Percentiles rank a stretch among this genome's conserved stretches.
phyloP scores from a whole-genome alignment of 202 grass and related monocot genomes.

The Setaria viridis region DNA sequence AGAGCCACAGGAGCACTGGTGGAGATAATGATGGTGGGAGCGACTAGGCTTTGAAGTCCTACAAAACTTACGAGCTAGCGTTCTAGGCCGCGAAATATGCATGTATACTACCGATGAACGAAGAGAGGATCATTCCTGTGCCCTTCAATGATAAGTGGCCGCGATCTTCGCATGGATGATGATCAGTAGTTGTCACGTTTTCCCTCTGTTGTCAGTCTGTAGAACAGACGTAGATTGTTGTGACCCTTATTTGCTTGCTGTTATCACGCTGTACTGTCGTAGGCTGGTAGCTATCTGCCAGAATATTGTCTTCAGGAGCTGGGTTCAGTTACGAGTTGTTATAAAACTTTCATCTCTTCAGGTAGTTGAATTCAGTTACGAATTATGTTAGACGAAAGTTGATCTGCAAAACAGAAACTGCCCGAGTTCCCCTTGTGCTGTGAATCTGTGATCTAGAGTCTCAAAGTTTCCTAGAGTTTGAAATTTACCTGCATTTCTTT shows the following conservation, averaged over 20 bases:
- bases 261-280: slow-evolving; percentile 5
- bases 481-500: too few species aligned
- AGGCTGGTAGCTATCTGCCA: slow-evolving; percentile 32
- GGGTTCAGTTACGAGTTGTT: background rate
- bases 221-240: slow-evolving; percentile 40
- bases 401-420: too few species aligned
- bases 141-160: slow-evolving; percentile 59
- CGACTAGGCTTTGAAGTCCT: slow-evolving; percentile 38
- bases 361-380: background rate
- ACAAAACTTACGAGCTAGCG: slow-evolving; percentile 11
- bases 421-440: too few species aligned
- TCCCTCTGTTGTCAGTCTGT: slow-evolving; percentile 39
- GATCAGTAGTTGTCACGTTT: slow-evolving; percentile 40
- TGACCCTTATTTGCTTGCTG: slow-evolving; percentile 11
- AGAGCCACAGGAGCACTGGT: slow-evolving; percentile 73
- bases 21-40: slow-evolving; percentile 55
- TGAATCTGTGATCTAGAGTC: too few species aligned
- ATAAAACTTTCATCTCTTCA: background rate
- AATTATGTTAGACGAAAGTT: slow-evolving; percentile 6
- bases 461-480: too few species aligned
- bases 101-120: slow-evolving; percentile 44
- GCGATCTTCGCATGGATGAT: slow-evolving; percentile 48
- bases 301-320: background rate
- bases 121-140: slow-evolving; percentile 52
- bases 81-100: slow-evolving; percentile 45